Base-by-base conservation (phyloP, 768 basidiomycete genomes). In the Cystoderma amianthinum region DNA sequence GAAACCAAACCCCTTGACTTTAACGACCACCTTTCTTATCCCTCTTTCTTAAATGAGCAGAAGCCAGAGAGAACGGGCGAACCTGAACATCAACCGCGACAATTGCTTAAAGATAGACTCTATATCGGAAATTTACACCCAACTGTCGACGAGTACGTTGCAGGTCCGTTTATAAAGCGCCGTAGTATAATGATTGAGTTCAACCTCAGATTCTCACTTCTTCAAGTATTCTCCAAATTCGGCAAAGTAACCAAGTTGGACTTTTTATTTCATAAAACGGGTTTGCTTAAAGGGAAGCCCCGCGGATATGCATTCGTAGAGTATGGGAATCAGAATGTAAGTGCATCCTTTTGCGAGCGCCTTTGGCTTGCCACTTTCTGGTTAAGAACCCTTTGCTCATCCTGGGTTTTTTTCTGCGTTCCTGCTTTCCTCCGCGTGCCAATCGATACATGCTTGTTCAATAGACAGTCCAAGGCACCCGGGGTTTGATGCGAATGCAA, bases 291-390 rank as follows among this genome's bases (percentile, higher is more conserved):
- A 57, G 96, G 96, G 13, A 96, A 89, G 58, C 94, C 96, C 1
- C 72, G 94, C 10, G 95, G 96, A 4, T 98, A 95, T 60, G 94
- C 93, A 0, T 99, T 98, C 51, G 64, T 99, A 23, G 90, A 97
- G 64, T 97, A 82, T 53, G 71, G 71, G 21, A 74, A 74, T 33
- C 72, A 81, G 64, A 78, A 81, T 64, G 95, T 98, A 64, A 70
- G 88, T 82, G 39, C 40, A 42, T 40, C 39, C 44, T 33, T 32
- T 43, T 36, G n/a, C n/a, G n/a, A n/a, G n/a, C n/a, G n/a, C n/a
- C n/a, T 38, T 24, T 35, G 32, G 43, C 37, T 41, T 41, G 38
- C 45, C 39, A 42, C 36, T 39, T 21, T 34, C 36, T 41, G 42
- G 40, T 25, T 32, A 35, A n/a, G n/a, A 43, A 38, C 33, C 32